A percentile compares a stretch with the other conserved stretches of the same genome.
phyloP scores from a whole-genome alignment of 2,329 filamentous ascomycete species.

The Arthroderma sp. region DNA sequence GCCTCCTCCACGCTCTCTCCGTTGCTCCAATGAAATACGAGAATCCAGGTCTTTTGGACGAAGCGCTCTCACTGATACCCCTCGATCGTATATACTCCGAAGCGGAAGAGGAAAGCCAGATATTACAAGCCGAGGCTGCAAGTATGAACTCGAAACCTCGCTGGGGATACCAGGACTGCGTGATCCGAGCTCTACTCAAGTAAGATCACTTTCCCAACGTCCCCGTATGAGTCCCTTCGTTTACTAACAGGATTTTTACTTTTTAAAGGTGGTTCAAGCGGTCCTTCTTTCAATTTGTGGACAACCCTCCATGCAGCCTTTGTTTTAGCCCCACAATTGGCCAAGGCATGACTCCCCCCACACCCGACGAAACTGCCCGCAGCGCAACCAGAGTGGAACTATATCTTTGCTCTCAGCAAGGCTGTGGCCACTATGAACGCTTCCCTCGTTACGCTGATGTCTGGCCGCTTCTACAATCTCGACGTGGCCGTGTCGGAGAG shows the following conservation, averaged over 20 bases:
- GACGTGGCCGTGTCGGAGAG: constrained; percentile 77
- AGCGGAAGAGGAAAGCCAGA: constrained; percentile 84
- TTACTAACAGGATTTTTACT: constrained; percentile 8
- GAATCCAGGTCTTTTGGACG: constrained; percentile 86
- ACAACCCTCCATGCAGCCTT: constrained; percentile 74
- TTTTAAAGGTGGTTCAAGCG: constrained; percentile 75
- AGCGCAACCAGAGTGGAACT: constrained; percentile 80
- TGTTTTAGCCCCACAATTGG: constrained; percentile 75
- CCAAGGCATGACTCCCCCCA: constrained; percentile 70
- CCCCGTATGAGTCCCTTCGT: constrained; percentile 4
- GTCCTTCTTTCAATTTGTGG: constrained; percentile 91
- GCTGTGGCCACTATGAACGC: constrained; percentile 68
- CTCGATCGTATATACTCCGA: constrained; percentile 85
- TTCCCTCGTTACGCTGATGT: constrained; percentile 94
- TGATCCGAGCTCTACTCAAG: constrained; percentile 75
- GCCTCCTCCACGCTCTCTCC: constrained; percentile 71
- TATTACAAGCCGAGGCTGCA: constrained; percentile 74
- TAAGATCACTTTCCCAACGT: constrained; percentile 32
- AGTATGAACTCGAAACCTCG: constrained; percentile 71
- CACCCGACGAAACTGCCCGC: constrained; percentile 76
- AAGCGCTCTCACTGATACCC: constrained; percentile 74
- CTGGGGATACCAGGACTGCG: constrained; percentile 97
- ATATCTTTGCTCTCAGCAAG: constrained; percentile 67
- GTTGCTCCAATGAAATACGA: constrained; percentile 88
- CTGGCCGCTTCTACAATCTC: constrained; percentile 77